These are phyloP conservation scores for Ophiostoma quercus DNA, from an alignment of 2,329 filamentous ascomycete species.

Conservation along the genomic window DNA sequence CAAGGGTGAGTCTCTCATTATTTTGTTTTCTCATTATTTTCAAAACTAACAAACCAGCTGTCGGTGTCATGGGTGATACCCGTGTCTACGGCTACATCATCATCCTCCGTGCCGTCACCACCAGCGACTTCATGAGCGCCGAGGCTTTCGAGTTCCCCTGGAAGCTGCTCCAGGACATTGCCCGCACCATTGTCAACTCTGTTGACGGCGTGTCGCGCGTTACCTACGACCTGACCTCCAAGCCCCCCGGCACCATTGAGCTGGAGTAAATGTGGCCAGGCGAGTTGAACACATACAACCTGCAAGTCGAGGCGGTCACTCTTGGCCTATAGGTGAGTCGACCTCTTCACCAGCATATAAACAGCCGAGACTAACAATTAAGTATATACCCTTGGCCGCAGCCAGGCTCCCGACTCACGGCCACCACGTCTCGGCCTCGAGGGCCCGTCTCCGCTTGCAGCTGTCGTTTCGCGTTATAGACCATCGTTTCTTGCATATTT, in stretches of 20 bases:
- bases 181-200: constrained; percentile 67
- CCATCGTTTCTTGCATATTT: background rate
- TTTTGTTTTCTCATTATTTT: no score
- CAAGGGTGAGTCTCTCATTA: constrained; percentile 28
- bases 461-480: background rate
- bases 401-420: background rate
- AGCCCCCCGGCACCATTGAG: constrained; percentile 64
- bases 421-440: background rate
- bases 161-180: constrained; percentile 60
- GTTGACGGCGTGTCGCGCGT: constrained; percentile 68
- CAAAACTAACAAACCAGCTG: constrained; percentile 27
- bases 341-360: background rate
- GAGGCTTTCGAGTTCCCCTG: constrained; percentile 62
- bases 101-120: constrained; percentile 43
- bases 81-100: constrained; percentile 32
- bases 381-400: constrained; percentile 6
- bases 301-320: background rate
- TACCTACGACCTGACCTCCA: constrained; percentile 57
- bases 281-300: background rate
- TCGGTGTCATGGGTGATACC: constrained; percentile 41
- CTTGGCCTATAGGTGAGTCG: background rate
- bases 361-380: background rate
- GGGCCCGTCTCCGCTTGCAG: background rate
- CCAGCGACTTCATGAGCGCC: constrained; percentile 67
- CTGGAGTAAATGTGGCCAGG: constrained; percentile 38